Evolutionary conservation across 129 eudicot genomes (phyloP), one percentile per base, ranked within the genome.

Genomic region (Chrysanthemum lavandulifolium): DNA sequence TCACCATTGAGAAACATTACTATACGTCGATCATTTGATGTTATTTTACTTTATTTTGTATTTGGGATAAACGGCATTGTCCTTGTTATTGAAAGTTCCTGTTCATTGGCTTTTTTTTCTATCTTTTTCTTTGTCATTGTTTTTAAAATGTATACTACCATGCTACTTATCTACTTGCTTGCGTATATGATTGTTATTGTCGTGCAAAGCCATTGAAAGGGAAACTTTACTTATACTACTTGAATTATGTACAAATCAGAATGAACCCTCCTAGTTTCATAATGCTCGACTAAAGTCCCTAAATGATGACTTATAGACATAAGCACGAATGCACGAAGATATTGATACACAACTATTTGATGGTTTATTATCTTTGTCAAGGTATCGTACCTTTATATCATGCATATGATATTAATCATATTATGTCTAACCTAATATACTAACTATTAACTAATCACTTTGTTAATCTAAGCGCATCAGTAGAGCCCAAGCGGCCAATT

Each of bases 161-260:
- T 70, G 66, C 76, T 62, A 45, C 60, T 69, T 77, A 69, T 77
- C 81, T 77, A 62, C 66, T 33, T 69, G 81, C 81, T 71, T 69
- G 66, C 67, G 81, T 70, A 77, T 62, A 71, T 62, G 47, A 52
- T 31, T 78, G 70, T 58, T 23, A 19, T 71, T 58, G 33, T 78
- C 51, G 18, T 71, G 67, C 77, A 78, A 78, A 78, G 77, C 65
- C 65, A 45, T 78, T 63, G 82, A 71, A 61, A 71, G 40, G 21
- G 65, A 27, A 45, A 47, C 29, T 48, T 54, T 43, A 64, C n/a
- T 23, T 54, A 11, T 18, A 64, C 61, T 13, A 18, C 72, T 67
- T 59, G 29, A 4, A 3, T 71, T 67, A 68, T 68, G 4, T 76
- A 49, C 31, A 60, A 13, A 53, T 59, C 51, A 49, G n/a, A 68